phyloP scores from a whole-genome alignment of 2,329 filamentous ascomycete species.

The Penicillium sp. region DNA sequence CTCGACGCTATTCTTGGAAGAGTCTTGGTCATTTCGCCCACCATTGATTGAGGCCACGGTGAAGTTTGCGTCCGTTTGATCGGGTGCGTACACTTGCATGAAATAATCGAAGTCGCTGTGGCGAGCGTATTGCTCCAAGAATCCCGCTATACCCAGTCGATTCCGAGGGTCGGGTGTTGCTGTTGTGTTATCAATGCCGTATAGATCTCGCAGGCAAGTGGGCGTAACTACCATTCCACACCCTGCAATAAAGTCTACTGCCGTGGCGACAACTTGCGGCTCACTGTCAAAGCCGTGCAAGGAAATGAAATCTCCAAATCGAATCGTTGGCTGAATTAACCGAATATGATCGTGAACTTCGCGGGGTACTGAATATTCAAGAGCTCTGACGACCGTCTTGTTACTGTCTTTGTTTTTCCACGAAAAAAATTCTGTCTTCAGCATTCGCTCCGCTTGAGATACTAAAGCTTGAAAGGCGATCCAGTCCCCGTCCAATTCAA shows the following conservation, averaged over 20 bases:
- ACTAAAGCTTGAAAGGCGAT: constrained; percentile 52
- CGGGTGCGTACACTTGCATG: constrained; percentile 55
- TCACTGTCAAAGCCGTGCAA: constrained; percentile 36
- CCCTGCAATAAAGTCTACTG: constrained; percentile 24
- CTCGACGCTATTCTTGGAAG: constrained; percentile 50
- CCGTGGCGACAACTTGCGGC: constrained; percentile 9
- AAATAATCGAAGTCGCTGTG: constrained; percentile 59
- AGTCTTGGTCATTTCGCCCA: constrained; percentile 52
- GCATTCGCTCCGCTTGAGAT: constrained; percentile 53
- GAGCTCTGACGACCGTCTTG: constrained; percentile 52
- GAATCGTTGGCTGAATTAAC: constrained; percentile 66
- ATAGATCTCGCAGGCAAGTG: constrained; percentile 51
- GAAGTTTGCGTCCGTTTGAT: constrained; percentile 55
- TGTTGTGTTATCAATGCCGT: constrained; percentile 41
- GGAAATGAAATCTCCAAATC: constrained; percentile 55
- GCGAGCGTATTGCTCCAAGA: constrained; percentile 54
- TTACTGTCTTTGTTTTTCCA: constrained; percentile 51
- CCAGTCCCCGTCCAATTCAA: constrained; percentile 60
- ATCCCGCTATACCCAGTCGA: constrained; percentile 49
- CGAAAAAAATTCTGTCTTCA: constrained; percentile 59
- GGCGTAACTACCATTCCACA: constrained; percentile 49
- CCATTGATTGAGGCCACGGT: constrained; percentile 58
- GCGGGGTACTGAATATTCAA: constrained; percentile 63
- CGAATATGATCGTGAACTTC: constrained; percentile 56
- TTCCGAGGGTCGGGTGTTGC: constrained; percentile 37